Evolutionary conservation across 805 yeast species (phyloP), one percentile per base, ranked within the genome.

Genomic region (Vanderwaltozyma tropicalis): DNA sequence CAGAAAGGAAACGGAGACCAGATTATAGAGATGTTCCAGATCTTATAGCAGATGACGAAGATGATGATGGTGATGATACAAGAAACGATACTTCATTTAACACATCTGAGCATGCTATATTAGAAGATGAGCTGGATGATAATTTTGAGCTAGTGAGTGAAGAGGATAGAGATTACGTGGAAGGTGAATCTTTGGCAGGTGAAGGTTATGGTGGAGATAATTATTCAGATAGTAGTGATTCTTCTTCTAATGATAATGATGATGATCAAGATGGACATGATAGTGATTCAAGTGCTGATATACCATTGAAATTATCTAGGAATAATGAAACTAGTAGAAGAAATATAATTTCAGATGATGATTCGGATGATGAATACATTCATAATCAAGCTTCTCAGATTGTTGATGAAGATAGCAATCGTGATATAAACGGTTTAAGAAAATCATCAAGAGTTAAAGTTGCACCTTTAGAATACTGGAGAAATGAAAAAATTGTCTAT

Each of bases 1-100:
- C 48, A 27, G 48, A 34, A 26, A 45, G 29, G 30, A 22, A 20
- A 12, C 40, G 24, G 27, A 34, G 30, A 34, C 38, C 43, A 30
- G 66, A 62, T 38, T 74, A 71, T 46, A 74, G 66, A 43, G 80
- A 71, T 49, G 69, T 71, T 44, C 80, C 80, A 43, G 75, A 73
- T 53, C 74, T 89, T 59, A 85, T 85, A 50, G 92, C 81, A 61
- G 94, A 84, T 72, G 94, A 84, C 73, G 84, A 64, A 13, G 53
- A 49, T 21, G 28, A 34, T 22, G 15, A 38, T 19, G 24, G 15
- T 19, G 32, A 39, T 17, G 31, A 29, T 27, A 46, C 58, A 0
- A 34, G 51, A 13, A 57, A 47, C 26, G 49, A 53, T 32, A 51
- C 60, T 7, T 48, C 56, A 1, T 46, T 53, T 29, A 54, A 53